phyloP scores from a whole-genome alignment of 2,329 filamentous ascomycete genomes.

The Juglanconis juglandina region DNA sequence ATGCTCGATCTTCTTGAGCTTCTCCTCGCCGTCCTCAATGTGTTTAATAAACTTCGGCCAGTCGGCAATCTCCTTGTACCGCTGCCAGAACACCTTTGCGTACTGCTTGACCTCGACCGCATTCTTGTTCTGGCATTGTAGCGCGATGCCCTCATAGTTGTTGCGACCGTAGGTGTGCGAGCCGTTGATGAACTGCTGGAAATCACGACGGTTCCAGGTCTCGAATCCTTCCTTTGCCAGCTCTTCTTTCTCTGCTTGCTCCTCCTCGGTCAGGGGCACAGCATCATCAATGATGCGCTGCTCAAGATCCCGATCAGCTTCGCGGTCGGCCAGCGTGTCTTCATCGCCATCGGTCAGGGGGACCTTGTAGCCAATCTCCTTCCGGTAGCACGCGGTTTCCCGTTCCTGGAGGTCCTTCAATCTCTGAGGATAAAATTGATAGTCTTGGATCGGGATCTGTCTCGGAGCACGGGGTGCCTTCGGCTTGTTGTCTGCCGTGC shows the following conservation, averaged over 20 bases:
- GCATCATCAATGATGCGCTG: slow-evolving; percentile 94
- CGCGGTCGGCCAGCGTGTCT: slow-evolving; percentile 75
- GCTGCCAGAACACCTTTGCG: slow-evolving; percentile 93
- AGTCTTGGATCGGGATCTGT: slow-evolving; percentile 88
- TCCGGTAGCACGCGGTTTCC: slow-evolving; percentile 92
- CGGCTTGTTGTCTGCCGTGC: slow-evolving; percentile 80
- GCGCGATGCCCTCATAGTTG: slow-evolving; percentile 79
- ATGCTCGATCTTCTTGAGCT: slow-evolving; percentile 81
- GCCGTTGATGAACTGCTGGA: slow-evolving; percentile 96
- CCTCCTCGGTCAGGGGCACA: slow-evolving; percentile 80
- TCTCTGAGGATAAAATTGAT: slow-evolving; percentile 88
- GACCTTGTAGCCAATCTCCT: slow-evolving; percentile 94
- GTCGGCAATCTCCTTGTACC: slow-evolving; percentile 85
- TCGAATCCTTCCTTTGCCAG: slow-evolving; percentile 83
- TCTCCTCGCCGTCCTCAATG: slow-evolving; percentile 91
- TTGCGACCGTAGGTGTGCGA: slow-evolving; percentile 87
- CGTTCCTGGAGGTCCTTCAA: slow-evolving; percentile 89
- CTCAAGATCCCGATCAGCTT: slow-evolving; percentile 81
- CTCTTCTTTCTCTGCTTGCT: slow-evolving; percentile 79
- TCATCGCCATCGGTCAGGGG: slow-evolving; percentile 85
- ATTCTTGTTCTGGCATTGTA: slow-evolving; percentile 88
- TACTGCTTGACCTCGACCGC: slow-evolving; percentile 83
- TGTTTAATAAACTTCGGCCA: slow-evolving; percentile 84
- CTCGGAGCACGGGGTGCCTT: slow-evolving; percentile 95
- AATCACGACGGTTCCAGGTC: slow-evolving; percentile 95